A percentile compares a stretch with the other conserved stretches of the same genome.
These are phyloP conservation scores for Shiraia bambusicola DNA, from an alignment of 2,329 filamentous ascomycete genomes.

Conservation along the genomic window DNA sequence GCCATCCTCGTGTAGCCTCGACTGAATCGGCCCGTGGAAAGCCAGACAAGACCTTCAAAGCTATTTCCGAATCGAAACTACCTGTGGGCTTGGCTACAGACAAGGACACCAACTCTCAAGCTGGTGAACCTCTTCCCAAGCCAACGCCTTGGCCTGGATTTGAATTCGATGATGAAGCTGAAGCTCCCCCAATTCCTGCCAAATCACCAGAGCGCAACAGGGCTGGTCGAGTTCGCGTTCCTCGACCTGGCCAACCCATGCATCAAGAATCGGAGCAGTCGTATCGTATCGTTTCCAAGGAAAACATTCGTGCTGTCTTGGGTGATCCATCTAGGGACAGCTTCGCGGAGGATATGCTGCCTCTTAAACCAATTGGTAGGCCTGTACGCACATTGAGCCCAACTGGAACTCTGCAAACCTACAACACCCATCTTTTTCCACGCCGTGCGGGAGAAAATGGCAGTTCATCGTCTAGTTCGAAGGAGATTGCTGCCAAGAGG, in stretches of 20 bases:
- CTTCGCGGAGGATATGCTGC: constrained; percentile 18
- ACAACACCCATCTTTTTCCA: constrained; percentile 36
- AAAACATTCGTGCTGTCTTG: constrained; percentile 36
- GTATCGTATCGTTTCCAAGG: constrained; percentile 33
- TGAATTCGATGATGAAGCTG: constrained; percentile 7
- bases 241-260: constrained; percentile 4
- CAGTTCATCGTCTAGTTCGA: constrained; percentile 14
- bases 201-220: constrained; percentile 21
- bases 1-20: constrained; percentile 8
- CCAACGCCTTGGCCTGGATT: constrained; percentile 12
- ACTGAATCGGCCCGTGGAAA: too few species aligned
- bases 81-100: too few species aligned
- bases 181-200: constrained; percentile 21
- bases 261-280: constrained; percentile 8
- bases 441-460: constrained; percentile 20
- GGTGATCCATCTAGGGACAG: constrained; percentile 18
- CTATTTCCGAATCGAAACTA: too few species aligned
- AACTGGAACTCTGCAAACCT: constrained; percentile 18
- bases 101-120: not conserved
- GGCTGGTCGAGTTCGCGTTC: not conserved
- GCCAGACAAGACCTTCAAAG: too few species aligned
- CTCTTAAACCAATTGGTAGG: constrained; percentile 5
- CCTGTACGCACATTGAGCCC: constrained; percentile 1
- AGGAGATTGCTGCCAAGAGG: not conserved
- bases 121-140: not conserved